Evolutionary conservation across 2,329 filamentous ascomycete genomes (phyloP).

Genomic region (Exophiala dermatitidis): DNA sequence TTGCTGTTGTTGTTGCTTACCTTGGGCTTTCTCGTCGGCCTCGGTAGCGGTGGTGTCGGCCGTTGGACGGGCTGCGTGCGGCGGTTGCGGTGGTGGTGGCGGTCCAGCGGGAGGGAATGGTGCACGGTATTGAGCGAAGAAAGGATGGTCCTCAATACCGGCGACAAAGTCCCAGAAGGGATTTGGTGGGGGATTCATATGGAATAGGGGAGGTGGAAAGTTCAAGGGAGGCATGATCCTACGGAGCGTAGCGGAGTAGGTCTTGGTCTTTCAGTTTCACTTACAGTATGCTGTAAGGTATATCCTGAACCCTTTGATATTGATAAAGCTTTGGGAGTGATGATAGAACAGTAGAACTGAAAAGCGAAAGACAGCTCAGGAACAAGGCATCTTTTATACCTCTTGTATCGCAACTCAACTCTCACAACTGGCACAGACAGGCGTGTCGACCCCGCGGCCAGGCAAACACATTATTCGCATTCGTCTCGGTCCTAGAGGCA

Average conservation of each 20-base stretch:
- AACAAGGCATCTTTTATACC: slow-evolving; percentile 13
- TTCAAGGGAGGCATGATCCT: slow-evolving; percentile 43
- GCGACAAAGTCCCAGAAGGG: slow-evolving; percentile 53
- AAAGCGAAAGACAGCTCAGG: not conserved
- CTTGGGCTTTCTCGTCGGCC: slow-evolving; percentile 20
- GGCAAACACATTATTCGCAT: slow-evolving; percentile 21
- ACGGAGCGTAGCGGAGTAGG: no score
- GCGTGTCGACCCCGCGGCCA: slow-evolving; percentile 13
- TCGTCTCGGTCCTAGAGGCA: not conserved
- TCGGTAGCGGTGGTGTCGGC: slow-evolving; percentile 2
- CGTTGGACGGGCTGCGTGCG: slow-evolving; percentile 25
- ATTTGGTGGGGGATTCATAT: slow-evolving; percentile 36
- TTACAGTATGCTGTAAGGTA: not conserved
- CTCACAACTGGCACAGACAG: not conserved
- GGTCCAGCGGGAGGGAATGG: slow-evolving; percentile 29
- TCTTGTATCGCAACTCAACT: not conserved
- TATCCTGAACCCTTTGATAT: no score
- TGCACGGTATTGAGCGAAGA: slow-evolving; percentile 36
- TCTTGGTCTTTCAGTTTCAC: slow-evolving; percentile 23
- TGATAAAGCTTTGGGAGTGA: no score
- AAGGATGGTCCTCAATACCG: slow-evolving; percentile 44
- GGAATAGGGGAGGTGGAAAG: slow-evolving; percentile 28
- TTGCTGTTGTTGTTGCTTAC: slow-evolving; percentile 20
- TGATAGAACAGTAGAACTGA: no score
- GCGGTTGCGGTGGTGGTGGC: slow-evolving; percentile 31